Evolutionary conservation across 805 yeast genomes (phyloP).

Genomic region (Pichia pseudocactophila): DNA sequence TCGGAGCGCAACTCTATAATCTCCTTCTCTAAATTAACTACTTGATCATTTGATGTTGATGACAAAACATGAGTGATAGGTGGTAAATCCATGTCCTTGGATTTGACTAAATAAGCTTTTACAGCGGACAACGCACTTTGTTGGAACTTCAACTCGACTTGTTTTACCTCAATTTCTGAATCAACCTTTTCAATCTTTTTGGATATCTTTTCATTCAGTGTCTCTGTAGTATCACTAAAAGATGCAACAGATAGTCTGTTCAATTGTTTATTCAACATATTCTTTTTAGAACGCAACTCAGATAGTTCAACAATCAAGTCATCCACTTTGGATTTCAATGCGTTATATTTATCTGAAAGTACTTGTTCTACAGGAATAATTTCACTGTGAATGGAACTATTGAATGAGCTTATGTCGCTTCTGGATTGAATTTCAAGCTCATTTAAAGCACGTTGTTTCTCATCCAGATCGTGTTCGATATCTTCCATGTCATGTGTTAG

Average conservation of each 20-base stretch:
- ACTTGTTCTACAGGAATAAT: conserved; percentile 10
- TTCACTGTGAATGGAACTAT: background rate
- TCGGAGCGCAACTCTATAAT: conserved; percentile 4
- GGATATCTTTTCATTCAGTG: conserved; percentile 1
- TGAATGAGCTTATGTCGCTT: conserved; percentile 6
- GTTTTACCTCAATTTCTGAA: conserved; percentile 10
- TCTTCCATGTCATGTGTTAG: conserved; percentile 9
- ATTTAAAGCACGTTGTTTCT: conserved; percentile 7
- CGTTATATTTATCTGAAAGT: conserved; percentile 3
- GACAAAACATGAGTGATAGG: conserved; percentile 1
- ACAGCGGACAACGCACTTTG: conserved; percentile 13
- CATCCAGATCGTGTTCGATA: conserved; percentile 10
- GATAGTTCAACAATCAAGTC: background rate
- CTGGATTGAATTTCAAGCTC: conserved; percentile 9
- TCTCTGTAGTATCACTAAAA: background rate
- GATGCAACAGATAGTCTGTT: conserved; percentile 11
- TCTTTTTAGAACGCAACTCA: conserved; percentile 1
- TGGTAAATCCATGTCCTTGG: conserved; percentile 8
- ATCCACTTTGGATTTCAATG: conserved; percentile 1
- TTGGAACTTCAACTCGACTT: conserved; percentile 10
- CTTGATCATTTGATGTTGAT: background rate
- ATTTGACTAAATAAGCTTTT: conserved; percentile 11
- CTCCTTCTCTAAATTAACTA: conserved; percentile 6
- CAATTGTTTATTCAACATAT: conserved; percentile 5
- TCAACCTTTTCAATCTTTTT: conserved; percentile 4